Evolutionary conservation across 1,284 basidiomycete species (phyloP).

Genomic region (Cutaneotrichosporon cutaneum): DNA sequence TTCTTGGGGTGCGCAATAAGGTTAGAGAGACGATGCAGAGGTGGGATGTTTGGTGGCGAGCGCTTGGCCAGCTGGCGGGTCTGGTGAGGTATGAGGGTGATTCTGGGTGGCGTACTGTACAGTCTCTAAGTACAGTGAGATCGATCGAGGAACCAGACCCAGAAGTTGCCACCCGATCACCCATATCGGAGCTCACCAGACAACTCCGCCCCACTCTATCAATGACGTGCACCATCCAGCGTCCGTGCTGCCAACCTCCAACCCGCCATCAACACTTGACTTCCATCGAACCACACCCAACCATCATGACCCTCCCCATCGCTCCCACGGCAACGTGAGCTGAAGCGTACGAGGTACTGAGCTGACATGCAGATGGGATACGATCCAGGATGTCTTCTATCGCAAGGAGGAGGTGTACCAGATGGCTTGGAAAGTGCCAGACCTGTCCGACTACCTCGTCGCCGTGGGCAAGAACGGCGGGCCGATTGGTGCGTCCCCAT

Average conservation of each 20-base stretch:
- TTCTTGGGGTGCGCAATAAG: too few relatives aligned
- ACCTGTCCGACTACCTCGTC: constrained; percentile 75
- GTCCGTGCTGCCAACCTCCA: background rate
- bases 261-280: background rate
- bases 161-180: background rate
- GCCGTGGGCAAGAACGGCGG: constrained; percentile 83
- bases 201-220: constrained; percentile 1
- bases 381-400: constrained; percentile 55
- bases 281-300: background rate
- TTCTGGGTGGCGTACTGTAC: too few relatives aligned
- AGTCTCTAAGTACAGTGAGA: too few relatives aligned
- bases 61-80: background rate
- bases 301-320: constrained; percentile 23
- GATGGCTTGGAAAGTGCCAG: constrained; percentile 73
- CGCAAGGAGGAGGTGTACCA: constrained; percentile 77
- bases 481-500: constrained; percentile 65
- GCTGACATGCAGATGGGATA: constrained; percentile 48
- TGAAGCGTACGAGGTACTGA: background rate
- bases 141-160: too few relatives aligned
- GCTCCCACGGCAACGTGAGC: constrained; percentile 31
- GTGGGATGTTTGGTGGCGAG: too few relatives aligned
- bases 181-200: background rate
- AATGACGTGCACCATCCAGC: background rate
- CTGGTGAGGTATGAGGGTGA: too few relatives aligned
- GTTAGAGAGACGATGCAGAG: too few relatives aligned